These are phyloP conservation scores for Malus hybrid DNA, from an alignment of 331 rosid genomes.

Conservation along the genomic window DNA sequence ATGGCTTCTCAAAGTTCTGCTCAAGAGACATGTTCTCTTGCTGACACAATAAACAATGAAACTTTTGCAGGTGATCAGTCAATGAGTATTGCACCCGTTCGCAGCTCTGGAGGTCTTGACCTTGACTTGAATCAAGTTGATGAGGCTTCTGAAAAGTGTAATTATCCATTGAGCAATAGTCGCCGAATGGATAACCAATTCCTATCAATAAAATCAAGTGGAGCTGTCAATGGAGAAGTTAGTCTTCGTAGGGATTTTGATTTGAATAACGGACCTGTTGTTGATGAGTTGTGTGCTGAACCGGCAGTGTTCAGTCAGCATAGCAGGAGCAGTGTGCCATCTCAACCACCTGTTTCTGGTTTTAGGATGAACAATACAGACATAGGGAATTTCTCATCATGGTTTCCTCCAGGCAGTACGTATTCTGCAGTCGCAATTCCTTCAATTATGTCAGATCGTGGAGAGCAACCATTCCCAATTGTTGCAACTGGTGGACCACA, in stretches of 20 bases:
- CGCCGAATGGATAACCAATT: conserved; percentile 31
- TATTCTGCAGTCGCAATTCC: conserved; percentile 63
- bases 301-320: conserved; percentile 39
- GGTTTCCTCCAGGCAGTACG: conserved; percentile 66
- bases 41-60: conserved; percentile 19
- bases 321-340: conserved; percentile 32
- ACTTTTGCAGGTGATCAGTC: conserved; percentile 2
- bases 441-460: conserved; percentile 51
- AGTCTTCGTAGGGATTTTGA: conserved; percentile 59
- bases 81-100: conserved; percentile 20
- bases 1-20: conserved; percentile 36
- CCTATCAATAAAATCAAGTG: conserved; percentile 35
- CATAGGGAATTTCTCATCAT: conserved; percentile 59
- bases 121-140: conserved; percentile 77
- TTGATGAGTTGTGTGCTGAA: conserved; percentile 52
- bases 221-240: conserved; percentile 35
- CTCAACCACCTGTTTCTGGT: conserved; percentile 45
- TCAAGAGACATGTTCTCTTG: conserved; percentile 9
- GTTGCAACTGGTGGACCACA: conserved; percentile 59
- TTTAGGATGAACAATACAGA: conserved; percentile 51
- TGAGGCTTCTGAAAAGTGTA: conserved; percentile 53
- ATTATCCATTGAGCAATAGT: conserved; percentile 29
- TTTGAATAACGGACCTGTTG: conserved; percentile 73
- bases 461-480: conserved; percentile 52
- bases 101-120: conserved; percentile 52